Percentiles rank a stretch among this genome's conserved stretches.
These are phyloP conservation scores for Penicillium turbatum DNA, from an alignment of 495 filamentous ascomycete species.

Conservation along the genomic window DNA sequence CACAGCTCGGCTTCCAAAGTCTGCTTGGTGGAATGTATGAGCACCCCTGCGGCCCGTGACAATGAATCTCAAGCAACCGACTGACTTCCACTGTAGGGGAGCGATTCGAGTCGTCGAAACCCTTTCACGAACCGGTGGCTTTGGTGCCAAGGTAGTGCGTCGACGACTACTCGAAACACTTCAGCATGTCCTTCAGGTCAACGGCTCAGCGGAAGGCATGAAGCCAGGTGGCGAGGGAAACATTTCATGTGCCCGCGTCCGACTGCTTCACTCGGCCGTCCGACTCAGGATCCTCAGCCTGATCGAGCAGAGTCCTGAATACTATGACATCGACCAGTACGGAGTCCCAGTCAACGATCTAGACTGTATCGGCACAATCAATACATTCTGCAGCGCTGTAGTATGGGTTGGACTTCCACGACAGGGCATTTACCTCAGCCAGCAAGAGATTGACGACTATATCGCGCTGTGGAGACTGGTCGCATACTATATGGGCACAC, in stretches of 20 bases:
- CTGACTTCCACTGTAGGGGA: conserved; percentile 32
- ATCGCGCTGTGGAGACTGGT: conserved; percentile 74
- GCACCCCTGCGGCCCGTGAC: not conserved
- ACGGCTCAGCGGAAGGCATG: conserved; percentile 58
- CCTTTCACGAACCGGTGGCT: conserved; percentile 72
- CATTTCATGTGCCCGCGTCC: conserved; percentile 65
- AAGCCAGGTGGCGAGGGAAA: conserved; percentile 65
- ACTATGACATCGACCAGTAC: conserved; percentile 55
- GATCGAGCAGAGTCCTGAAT: conserved; percentile 47
- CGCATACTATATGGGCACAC: conserved; percentile 66
- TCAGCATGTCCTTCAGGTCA: conserved; percentile 71
- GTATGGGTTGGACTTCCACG: conserved; percentile 66
- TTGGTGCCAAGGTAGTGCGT: conserved; percentile 63
- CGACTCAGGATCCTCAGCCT: conserved; percentile 62
- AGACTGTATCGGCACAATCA: conserved; percentile 67
- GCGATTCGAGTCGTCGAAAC: conserved; percentile 66
- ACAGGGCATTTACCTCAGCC: conserved; percentile 62
- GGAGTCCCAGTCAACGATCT: conserved; percentile 74
- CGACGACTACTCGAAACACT: conserved; percentile 70
- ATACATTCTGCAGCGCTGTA: conserved; percentile 60
- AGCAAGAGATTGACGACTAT: conserved; percentile 64
- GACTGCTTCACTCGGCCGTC: conserved; percentile 69
- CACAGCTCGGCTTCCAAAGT: conserved; percentile 38
- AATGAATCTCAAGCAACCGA: not conserved
- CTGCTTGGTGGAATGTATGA: conserved; percentile 40